Evolutionary conservation across 441 rosid species (phyloP).

Genomic region (Theobroma grandiflorum): DNA sequence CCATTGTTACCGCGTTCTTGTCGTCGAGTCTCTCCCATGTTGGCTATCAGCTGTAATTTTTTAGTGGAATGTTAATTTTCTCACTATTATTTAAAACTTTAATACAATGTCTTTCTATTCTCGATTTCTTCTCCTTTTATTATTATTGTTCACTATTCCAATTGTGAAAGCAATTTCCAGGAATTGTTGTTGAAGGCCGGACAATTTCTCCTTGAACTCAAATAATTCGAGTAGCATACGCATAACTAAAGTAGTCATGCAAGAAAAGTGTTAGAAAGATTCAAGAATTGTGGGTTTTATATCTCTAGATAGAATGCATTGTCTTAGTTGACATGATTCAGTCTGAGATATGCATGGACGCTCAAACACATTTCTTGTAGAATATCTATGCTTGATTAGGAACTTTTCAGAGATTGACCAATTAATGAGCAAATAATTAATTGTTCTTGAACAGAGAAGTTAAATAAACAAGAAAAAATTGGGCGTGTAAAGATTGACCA

Average conservation of each 20-base stretch:
- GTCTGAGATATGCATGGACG: neutral
- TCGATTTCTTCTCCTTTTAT: too few species aligned
- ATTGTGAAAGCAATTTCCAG: too few species aligned
- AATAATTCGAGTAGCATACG: too few species aligned
- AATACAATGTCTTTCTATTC: too few species aligned
- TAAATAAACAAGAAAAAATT: neutral
- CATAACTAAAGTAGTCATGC: neutral
- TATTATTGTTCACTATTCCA: too few species aligned
- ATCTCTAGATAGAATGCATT: neutral
- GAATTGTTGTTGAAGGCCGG: too few species aligned
- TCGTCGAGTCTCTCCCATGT: too few species aligned
- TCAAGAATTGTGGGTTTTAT: neutral
- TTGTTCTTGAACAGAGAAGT: neutral
- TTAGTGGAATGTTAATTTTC: too few species aligned
- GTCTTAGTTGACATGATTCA: neutral
- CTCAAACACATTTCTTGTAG: neutral
- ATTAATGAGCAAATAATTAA: neutral
- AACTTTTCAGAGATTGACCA: neutral
- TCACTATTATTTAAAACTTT: too few species aligned
- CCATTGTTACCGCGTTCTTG: too few species aligned
- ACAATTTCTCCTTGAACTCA: too few species aligned
- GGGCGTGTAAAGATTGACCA: neutral
- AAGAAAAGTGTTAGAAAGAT: neutral
- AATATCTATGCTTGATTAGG: neutral
- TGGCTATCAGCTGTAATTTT: too few species aligned